Conservation (phyloP, 345 rosid species). For the Aegle marmelos region DNA sequence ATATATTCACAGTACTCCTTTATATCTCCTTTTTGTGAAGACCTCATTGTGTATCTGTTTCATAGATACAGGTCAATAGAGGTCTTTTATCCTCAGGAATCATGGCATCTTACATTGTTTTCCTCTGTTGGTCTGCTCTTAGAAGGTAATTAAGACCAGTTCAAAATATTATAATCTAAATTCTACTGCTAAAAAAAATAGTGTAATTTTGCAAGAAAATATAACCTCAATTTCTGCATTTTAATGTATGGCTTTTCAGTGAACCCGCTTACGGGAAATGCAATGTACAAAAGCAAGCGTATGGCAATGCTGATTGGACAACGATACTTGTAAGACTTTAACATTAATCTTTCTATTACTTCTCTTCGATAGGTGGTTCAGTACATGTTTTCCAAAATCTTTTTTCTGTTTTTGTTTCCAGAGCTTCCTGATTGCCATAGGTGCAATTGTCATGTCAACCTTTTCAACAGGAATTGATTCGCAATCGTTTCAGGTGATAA, state of each 20-base stretch:
- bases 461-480: conserved; percentile 94
- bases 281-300: conserved; percentile 38
- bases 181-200: neutral
- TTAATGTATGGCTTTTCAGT: conserved; percentile 37
- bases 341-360: neutral
- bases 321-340: conserved; percentile 61
- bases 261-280: conserved; percentile 66
- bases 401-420: conserved; percentile 16
- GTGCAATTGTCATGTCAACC: conserved; percentile 83
- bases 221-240: neutral
- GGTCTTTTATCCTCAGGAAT: conserved; percentile 80
- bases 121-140: conserved; percentile 93
- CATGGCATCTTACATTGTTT: conserved; percentile 85
- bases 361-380: neutral
- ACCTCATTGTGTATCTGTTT: neutral
- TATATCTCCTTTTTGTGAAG: neutral
- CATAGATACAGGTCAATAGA: conserved; percentile 51
- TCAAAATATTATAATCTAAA: neutral
- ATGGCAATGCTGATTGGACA: conserved; percentile 57
- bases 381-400: neutral
- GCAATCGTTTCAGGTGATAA: conserved; percentile 69
- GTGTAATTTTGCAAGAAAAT: neutral
- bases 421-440: conserved; percentile 82
- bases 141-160: conserved; percentile 52
- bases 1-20: neutral